Evolutionary conservation across 2,329 filamentous ascomycete genomes (phyloP).

Genomic region (Talaromyces piceae): DNA sequence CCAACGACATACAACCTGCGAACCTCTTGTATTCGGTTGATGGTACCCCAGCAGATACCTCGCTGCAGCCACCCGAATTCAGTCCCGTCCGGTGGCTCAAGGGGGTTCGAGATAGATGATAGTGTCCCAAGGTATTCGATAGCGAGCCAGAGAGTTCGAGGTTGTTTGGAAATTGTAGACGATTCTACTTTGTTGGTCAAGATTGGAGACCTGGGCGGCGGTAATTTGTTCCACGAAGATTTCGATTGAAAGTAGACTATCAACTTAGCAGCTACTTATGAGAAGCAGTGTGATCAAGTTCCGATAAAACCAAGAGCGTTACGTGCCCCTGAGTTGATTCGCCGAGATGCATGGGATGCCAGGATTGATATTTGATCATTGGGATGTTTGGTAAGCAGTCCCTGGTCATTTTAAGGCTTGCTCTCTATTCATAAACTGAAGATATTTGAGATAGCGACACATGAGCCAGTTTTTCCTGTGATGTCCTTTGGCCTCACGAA

Average conservation of each 20-base stretch:
- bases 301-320: not conserved
- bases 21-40: not conserved
- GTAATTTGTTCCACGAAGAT: not conserved
- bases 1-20: not conserved
- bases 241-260: not conserved
- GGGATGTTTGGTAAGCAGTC: not conserved
- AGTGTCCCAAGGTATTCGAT: not conserved
- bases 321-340: not conserved
- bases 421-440: not conserved
- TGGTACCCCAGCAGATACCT: not conserved
- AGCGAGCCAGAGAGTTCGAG: not conserved
- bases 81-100: not conserved
- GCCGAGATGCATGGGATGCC: not conserved
- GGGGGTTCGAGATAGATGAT: not conserved
- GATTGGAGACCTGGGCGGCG: not conserved
- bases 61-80: not conserved
- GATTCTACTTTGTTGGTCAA: not conserved
- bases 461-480: not conserved
- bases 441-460: not conserved
- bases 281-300: not conserved
- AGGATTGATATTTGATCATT: not conserved
- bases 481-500: not conserved
- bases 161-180: not conserved
- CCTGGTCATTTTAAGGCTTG: not conserved
- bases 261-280: not conserved